Conservation (phyloP, 495 filamentous ascomycete species). For the Achaetomiella virescens region DNA sequence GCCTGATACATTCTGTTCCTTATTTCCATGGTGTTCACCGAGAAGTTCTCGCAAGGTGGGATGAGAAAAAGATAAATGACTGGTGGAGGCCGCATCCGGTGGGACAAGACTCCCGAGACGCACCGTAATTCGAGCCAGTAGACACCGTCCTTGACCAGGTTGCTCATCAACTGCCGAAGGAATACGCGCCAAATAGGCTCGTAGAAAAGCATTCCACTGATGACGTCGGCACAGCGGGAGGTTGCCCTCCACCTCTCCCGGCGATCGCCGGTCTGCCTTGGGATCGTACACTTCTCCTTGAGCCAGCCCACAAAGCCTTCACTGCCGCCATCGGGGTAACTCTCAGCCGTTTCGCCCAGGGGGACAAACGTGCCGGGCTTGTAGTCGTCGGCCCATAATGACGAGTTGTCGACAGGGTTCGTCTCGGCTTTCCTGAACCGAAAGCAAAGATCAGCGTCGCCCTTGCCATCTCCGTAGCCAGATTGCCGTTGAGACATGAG, state of each 20-base stretch:
- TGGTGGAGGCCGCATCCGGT: neutral
- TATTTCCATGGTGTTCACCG: neutral
- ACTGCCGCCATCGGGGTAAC: constrained; percentile 64
- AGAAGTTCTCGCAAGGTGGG: neutral
- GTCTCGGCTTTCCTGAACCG: constrained; percentile 34
- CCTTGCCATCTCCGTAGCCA: constrained; percentile 42
- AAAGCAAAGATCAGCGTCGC: constrained; percentile 48
- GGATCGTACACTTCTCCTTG: constrained; percentile 62
- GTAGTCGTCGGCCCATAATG: constrained; percentile 41
- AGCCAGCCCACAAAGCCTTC: constrained; percentile 73
- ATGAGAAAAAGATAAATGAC: constrained; percentile 2
- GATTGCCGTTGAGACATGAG: constrained; percentile 40
- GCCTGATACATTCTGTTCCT: neutral
- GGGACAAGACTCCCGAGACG: constrained; percentile 2
- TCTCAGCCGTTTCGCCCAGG: constrained; percentile 58
- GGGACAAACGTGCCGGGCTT: constrained; percentile 47
- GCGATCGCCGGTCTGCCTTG: constrained; percentile 12
- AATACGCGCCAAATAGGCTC: constrained; percentile 85
- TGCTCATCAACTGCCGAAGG: constrained; percentile 57
- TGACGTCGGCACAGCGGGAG: constrained; percentile 28
- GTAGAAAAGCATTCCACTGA: constrained; percentile 72
- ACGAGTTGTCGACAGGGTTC: neutral
- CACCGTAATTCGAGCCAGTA: constrained; percentile 68
- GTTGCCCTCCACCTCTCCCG: neutral
- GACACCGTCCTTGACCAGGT: constrained; percentile 70